Evolutionary conservation across 345 rosid species (phyloP).

Genomic region (Xanthoceras sorbifolium): DNA sequence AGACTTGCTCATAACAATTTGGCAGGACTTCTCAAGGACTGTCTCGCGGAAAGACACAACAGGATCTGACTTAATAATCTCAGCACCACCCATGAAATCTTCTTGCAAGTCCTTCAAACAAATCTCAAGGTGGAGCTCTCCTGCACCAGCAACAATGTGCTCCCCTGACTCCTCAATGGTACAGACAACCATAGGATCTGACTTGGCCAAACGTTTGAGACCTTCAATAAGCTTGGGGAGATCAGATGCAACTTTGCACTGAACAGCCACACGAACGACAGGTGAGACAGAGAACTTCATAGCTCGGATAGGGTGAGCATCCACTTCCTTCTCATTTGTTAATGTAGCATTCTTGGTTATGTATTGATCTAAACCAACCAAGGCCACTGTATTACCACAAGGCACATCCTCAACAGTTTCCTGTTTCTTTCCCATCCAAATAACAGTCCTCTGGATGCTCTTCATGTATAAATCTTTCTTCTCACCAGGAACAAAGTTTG

Average conservation of each 20-base stretch:
- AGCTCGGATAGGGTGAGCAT: constrained; percentile 78
- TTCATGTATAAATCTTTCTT: constrained; percentile 66
- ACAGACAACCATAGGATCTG: constrained; percentile 83
- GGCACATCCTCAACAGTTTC: constrained; percentile 66
- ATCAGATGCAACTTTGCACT: constrained; percentile 66
- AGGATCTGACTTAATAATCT: constrained; percentile 54
- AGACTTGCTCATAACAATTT: constrained; percentile 53
- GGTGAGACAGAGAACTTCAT: constrained; percentile 85
- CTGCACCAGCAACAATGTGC: constrained; percentile 62
- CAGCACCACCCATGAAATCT: constrained; percentile 64
- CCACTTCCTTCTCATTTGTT: constrained; percentile 72
- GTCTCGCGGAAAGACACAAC: constrained; percentile 69
- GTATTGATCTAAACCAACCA: constrained; percentile 60
- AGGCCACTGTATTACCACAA: constrained; percentile 68
- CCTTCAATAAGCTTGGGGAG: constrained; percentile 81
- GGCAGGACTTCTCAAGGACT: constrained; percentile 55
- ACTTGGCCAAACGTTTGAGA: constrained; percentile 70
- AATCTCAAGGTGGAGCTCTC: constrained; percentile 57
- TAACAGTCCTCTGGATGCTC: constrained; percentile 61
- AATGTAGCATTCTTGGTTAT: constrained; percentile 73
- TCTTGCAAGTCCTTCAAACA: constrained; percentile 59
- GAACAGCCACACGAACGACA: constrained; percentile 63
- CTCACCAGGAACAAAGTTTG: constrained; percentile 76
- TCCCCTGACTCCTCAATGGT: constrained; percentile 71
- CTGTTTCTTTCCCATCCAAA: constrained; percentile 66